Conservation (phyloP, 129 eudicot genomes). For the Chrysanthemum makinoi region DNA sequence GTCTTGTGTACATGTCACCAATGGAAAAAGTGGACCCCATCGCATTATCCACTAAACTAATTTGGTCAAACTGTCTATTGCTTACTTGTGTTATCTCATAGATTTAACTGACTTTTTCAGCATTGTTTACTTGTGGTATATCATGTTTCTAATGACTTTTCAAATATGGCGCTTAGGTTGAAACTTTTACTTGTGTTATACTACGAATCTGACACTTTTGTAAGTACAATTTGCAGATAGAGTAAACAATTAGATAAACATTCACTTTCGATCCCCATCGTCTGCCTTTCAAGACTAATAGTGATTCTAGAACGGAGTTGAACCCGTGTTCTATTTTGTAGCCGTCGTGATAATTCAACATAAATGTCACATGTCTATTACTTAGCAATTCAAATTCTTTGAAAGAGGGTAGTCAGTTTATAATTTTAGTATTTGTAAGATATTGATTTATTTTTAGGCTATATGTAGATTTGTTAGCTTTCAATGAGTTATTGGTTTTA, state of each 20-base stretch:
- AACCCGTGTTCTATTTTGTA: background rate
- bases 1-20: background rate
- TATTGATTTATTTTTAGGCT: background rate
- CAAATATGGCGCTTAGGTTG: too few relatives aligned
- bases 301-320: background rate
- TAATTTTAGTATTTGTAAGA: background rate
- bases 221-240: background rate
- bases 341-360: background rate
- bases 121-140: background rate
- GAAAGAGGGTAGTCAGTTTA: background rate
- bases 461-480: background rate
- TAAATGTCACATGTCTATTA: background rate
- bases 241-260: conserved; percentile 15
- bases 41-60: background rate
- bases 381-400: background rate
- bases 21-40: background rate
- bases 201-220: background rate
- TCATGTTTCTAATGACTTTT: too few relatives aligned
- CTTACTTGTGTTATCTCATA: background rate
- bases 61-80: background rate
- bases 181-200: background rate
- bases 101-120: conserved; percentile 3
- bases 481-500: too few relatives aligned
- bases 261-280: conserved; percentile 6
- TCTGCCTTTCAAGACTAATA: conserved; percentile 10